A percentile compares a stretch with the other conserved stretches of the same genome.
These are phyloP conservation scores for Cercospora janseana DNA, from an alignment of 2,329 filamentous ascomycete genomes.

Conservation along the genomic window DNA sequence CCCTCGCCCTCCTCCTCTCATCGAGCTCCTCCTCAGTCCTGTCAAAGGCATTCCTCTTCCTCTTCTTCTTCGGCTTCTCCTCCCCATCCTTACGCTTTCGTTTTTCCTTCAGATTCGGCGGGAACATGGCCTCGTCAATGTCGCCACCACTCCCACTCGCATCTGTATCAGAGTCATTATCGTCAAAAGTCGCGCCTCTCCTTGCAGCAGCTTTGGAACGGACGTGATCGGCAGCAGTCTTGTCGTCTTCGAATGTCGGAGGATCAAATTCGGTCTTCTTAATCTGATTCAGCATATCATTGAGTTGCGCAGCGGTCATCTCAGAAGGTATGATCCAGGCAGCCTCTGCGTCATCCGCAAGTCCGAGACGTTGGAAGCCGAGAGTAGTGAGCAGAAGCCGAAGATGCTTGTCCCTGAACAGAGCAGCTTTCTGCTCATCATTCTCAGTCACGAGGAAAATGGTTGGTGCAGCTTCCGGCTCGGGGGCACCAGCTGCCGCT, in stretches of 20 bases:
- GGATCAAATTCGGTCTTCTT: conserved; percentile 76
- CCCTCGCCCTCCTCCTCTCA: conserved; percentile 60
- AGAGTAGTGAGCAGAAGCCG: conserved; percentile 78
- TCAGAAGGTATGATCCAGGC: conserved; percentile 73
- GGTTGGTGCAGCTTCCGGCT: conserved; percentile 46
- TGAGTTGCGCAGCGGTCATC: conserved; percentile 63
- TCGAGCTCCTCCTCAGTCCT: conserved; percentile 61
- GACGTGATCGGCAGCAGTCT: conserved; percentile 74
- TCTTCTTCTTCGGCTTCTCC: conserved; percentile 56
- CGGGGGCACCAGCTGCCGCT: conserved; percentile 15
- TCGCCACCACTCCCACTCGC: conserved; percentile 25
- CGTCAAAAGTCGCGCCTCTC: conserved; percentile 57
- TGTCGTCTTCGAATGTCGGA: conserved; percentile 71
- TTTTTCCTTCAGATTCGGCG: conserved; percentile 34
- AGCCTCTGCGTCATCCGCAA: conserved; percentile 71
- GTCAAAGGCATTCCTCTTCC: conserved; percentile 53
- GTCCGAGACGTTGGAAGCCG: conserved; percentile 64
- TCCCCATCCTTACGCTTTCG: conserved; percentile 23
- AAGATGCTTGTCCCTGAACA: conserved; percentile 87
- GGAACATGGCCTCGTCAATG: conserved; percentile 33
- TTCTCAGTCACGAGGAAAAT: conserved; percentile 63
- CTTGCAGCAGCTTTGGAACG: conserved; percentile 61
- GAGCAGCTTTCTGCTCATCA: conserved; percentile 65
- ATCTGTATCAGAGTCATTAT: conserved; percentile 54
- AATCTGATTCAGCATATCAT: conserved; percentile 68